A percentile compares a stretch with the other conserved stretches of the same genome.
These are phyloP conservation scores for Trametes sanguinea DNA, from an alignment of 768 basidiomycete species.

Conservation along the genomic window DNA sequence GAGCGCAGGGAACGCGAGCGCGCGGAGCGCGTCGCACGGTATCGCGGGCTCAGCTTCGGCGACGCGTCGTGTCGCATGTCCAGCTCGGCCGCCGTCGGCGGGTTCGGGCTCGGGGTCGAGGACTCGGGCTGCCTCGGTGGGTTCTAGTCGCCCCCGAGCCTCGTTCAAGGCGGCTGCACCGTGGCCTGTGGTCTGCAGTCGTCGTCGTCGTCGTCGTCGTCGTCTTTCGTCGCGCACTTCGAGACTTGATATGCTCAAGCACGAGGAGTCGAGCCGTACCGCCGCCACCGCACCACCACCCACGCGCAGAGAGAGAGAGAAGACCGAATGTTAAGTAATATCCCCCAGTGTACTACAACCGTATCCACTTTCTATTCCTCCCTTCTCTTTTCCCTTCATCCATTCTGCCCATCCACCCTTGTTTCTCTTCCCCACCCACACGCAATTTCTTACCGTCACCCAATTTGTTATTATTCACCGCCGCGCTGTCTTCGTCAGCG, in stretches of 20 bases:
- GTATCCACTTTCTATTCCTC: slow-evolving; percentile 11
- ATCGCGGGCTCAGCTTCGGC: neutral
- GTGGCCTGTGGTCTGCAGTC: too few relatives aligned
- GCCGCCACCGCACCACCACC: neutral
- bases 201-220: too few relatives aligned
- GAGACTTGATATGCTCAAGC: too few relatives aligned
- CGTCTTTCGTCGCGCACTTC: too few relatives aligned
- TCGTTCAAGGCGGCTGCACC: too few relatives aligned
- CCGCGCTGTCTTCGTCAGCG: too few relatives aligned
- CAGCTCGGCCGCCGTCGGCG: neutral
- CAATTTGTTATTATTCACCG: too few relatives aligned
- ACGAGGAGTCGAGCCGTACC: too few relatives aligned
- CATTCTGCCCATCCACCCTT: neutral
- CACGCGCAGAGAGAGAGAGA: neutral
- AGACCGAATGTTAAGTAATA: slow-evolving; percentile 11
- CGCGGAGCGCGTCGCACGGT: slow-evolving; percentile 9
- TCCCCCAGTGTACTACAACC: slow-evolving; percentile 6
- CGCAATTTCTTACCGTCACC: neutral
- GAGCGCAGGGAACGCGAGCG: slow-evolving; percentile 9
- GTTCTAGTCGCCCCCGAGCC: neutral
- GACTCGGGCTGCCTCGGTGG: slow-evolving; percentile 20
- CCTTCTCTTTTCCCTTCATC: neutral
- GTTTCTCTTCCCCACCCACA: neutral
- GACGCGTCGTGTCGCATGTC: slow-evolving; percentile 7
- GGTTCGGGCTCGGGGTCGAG: slow-evolving; percentile 11